These are phyloP conservation scores for Teunomyces lycoperdinae DNA, from an alignment of 805 yeast genomes.

Conservation along the genomic window DNA sequence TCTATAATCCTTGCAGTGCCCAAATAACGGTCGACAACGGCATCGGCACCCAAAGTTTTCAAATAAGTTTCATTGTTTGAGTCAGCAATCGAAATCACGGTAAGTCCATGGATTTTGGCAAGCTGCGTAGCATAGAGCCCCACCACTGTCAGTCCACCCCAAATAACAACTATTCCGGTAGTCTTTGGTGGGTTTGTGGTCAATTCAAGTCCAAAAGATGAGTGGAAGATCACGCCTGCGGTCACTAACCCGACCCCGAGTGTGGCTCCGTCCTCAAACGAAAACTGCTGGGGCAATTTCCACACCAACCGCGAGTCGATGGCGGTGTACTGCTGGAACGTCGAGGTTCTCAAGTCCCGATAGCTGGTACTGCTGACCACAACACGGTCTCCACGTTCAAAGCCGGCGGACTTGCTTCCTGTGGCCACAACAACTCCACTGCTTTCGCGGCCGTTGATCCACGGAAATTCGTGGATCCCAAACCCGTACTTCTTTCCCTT, in stretches of 20 bases:
- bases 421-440: constrained; percentile 37
- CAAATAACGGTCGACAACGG: constrained; percentile 34
- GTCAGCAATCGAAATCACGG: constrained; percentile 31
- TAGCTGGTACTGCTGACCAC: constrained; percentile 47
- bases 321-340: constrained; percentile 46
- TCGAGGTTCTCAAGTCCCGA: constrained; percentile 44
- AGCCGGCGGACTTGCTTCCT: constrained; percentile 30
- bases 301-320: constrained; percentile 45
- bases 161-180: constrained; percentile 28
- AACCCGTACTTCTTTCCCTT: constrained; percentile 45
- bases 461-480: constrained; percentile 47
- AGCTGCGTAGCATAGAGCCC: constrained; percentile 43
- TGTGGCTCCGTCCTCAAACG: constrained; percentile 41
- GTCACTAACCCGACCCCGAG: constrained; percentile 49
- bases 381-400: constrained; percentile 35
- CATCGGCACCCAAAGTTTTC: constrained; percentile 24
- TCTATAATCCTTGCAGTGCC: constrained; percentile 13
- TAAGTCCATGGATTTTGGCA: constrained; percentile 38
- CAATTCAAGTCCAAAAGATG: constrained; percentile 15
- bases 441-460: constrained; percentile 50
- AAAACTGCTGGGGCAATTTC: constrained; percentile 36
- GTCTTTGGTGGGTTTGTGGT: background rate
- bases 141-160: constrained; percentile 51
- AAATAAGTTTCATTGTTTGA: constrained; percentile 17
- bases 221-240: constrained; percentile 28